Evolutionary conservation across 768 basidiomycete species (phyloP).

Genomic region (Solioccasus polychromus): DNA sequence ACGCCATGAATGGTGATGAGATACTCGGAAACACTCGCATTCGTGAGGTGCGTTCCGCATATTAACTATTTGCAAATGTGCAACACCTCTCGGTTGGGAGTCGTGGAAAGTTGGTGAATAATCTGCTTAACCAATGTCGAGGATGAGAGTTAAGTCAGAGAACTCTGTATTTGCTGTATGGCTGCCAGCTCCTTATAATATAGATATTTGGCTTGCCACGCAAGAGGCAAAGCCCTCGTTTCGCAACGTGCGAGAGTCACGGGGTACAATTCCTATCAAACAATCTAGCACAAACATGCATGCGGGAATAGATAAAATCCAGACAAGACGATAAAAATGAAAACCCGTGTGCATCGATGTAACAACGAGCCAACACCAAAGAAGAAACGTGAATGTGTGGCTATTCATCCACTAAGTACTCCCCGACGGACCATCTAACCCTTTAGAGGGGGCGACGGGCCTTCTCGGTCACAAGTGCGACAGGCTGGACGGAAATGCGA

Average conservation of each 20-base stretch:
- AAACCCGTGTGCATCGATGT: constrained; percentile 21
- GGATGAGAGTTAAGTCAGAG: too few relatives aligned
- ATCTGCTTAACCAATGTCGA: too few relatives aligned
- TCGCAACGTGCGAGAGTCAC: not conserved
- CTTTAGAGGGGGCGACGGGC: constrained; percentile 24
- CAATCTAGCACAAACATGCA: constrained; percentile 15
- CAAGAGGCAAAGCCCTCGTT: too few relatives aligned
- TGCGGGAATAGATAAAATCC: constrained; percentile 8
- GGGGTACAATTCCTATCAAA: constrained; percentile 24
- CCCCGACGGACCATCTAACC: not conserved
- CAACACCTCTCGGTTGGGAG: too few relatives aligned
- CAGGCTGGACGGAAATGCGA: constrained; percentile 14
- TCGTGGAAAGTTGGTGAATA: too few relatives aligned
- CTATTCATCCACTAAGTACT: not conserved
- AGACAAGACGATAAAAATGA: constrained; percentile 6
- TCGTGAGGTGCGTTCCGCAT: too few relatives aligned
- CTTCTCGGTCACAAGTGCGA: constrained; percentile 30
- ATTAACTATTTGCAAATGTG: too few relatives aligned
- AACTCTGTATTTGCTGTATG: too few relatives aligned
- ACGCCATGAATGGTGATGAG: too few relatives aligned
- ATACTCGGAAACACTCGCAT: too few relatives aligned
- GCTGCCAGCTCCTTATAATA: too few relatives aligned
- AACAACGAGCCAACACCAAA: constrained; percentile 5
- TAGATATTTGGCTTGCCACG: too few relatives aligned
- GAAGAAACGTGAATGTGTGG: constrained; percentile 5